These are phyloP conservation scores for Moricandia moricandioides DNA, from an alignment of 345 rosid species.

Conservation along the genomic window DNA sequence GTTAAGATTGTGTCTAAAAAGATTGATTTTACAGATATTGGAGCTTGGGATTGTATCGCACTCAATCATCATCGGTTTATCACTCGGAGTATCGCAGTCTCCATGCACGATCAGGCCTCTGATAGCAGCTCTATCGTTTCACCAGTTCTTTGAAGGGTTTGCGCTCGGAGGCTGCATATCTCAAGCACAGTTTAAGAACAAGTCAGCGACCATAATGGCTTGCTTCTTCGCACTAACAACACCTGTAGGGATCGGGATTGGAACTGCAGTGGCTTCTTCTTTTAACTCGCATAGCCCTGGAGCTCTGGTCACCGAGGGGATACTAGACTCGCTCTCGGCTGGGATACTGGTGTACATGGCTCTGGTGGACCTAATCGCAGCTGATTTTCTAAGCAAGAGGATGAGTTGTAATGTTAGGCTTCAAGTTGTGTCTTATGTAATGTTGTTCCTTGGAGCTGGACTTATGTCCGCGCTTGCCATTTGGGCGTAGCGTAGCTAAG, in stretches of 20 bases:
- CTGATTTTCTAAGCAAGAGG: slow-evolving; percentile 81
- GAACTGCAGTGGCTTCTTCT: slow-evolving; percentile 57
- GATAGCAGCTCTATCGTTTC: slow-evolving; percentile 83
- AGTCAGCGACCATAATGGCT: slow-evolving; percentile 62
- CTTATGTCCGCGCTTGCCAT: slow-evolving; percentile 82
- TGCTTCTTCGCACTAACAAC: slow-evolving; percentile 82
- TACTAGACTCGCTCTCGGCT: slow-evolving; percentile 77
- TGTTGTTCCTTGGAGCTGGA: slow-evolving; percentile 92
- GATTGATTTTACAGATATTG: slow-evolving; percentile 55
- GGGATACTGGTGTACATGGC: slow-evolving; percentile 95
- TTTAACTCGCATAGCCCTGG: slow-evolving; percentile 61
- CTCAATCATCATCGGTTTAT: slow-evolving; percentile 89
- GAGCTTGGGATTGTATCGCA: slow-evolving; percentile 93
- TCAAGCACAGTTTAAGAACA: slow-evolving; percentile 69
- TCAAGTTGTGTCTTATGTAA: slow-evolving; percentile 63
- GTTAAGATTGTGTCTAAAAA: not conserved
- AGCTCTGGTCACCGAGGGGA: slow-evolving; percentile 66
- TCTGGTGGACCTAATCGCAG: slow-evolving; percentile 88
- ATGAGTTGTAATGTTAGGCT: slow-evolving; percentile 92
- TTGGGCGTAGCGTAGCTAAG: slow-evolving; percentile 56
- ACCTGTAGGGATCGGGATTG: slow-evolving; percentile 64
- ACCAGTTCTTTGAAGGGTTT: slow-evolving; percentile 95
- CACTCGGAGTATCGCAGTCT: slow-evolving; percentile 77
- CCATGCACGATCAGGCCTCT: slow-evolving; percentile 82
- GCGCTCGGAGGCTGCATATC: slow-evolving; percentile 95